Evolutionary conservation across 805 yeast species (phyloP).

Genomic region (Saccharomycodes ludwigii): DNA sequence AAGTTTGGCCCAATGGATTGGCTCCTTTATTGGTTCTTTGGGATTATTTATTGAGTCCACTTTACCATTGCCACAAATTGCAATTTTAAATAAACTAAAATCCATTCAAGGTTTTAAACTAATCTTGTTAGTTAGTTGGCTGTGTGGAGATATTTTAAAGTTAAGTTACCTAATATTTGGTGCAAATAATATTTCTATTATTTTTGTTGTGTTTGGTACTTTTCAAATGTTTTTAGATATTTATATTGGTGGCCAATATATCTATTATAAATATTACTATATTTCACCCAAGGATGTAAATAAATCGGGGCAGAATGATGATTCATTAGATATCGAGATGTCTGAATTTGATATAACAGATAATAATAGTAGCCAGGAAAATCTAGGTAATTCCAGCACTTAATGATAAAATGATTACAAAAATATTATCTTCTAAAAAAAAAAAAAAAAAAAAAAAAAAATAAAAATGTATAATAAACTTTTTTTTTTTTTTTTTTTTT

Average conservation of each 20-base stretch:
- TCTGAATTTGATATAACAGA: no score
- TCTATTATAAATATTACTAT: slow-evolving; percentile 42
- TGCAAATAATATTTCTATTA: slow-evolving; percentile 49
- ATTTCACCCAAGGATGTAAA: no score
- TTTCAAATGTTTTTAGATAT: slow-evolving; percentile 71
- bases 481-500: no score
- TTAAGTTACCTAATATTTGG: slow-evolving; percentile 66
- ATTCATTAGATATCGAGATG: no score
- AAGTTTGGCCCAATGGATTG: slow-evolving; percentile 42
- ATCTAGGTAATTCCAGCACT: no score
- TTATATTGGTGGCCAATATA: slow-evolving; percentile 59
- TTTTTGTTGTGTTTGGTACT: slow-evolving; percentile 58
- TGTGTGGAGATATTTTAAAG: slow-evolving; percentile 78
- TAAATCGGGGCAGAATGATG: no score
- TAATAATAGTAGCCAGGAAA: no score
- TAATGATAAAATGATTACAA: no score
- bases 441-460: no score
- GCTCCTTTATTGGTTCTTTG: slow-evolving; percentile 38
- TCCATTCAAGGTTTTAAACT: slow-evolving; percentile 71
- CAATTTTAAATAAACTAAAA: slow-evolving; percentile 52
- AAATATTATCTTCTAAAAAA: no score
- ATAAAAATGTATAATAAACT: no score
- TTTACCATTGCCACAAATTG: slow-evolving; percentile 66
- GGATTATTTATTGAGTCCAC: slow-evolving; percentile 64
- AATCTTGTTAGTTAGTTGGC: slow-evolving; percentile 69